Base-by-base conservation (phyloP, 495 filamentous ascomycete genomes). In the Physcia stellaris region DNA sequence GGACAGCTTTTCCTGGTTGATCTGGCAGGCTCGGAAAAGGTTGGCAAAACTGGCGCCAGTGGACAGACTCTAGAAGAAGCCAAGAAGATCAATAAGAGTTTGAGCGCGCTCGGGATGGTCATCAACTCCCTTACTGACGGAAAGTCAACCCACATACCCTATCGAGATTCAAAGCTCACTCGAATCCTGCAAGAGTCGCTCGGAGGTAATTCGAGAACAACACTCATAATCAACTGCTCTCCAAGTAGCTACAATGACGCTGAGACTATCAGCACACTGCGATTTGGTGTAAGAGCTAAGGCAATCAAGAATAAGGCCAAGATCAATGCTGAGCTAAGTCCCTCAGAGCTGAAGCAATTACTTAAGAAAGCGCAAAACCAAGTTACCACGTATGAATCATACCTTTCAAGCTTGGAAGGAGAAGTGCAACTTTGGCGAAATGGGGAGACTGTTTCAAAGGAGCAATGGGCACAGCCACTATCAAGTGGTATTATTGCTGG, bases 261-360 rank as follows among this genome's bases (percentile, higher is more conserved):
- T 37, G 90, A 98, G 66, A 98, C 90, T 0, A 60, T 98, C 34
- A 84, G 86, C 24, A 98, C 90, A 6, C 66, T 98, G 32, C 75
- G 88, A 21, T 98, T 98, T 57, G 90, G 90, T 69, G 88, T 94
- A 57, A 70, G 90, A 49, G 90, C 90, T 28, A 98, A 98, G 69
- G 79, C 86, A 0, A 98, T 98, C 61, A 95, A 98, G 79, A 96
- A 98, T 64, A 96, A 95, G 68, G 90, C 90, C 54, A 96, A 95
- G 83, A 79, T 98, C 67, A 98, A 98, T 56, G 87, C 86, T 29
- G 90, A 98, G 55, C 71, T 96, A 46, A 95, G 88, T 53, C 90
- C 90, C 9, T 75, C 83, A 5, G 92, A 98, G 55, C 69, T 98
- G 66, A 96, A 96, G 64, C 68, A 75, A 39, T 67, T 93, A 51